A percentile compares a stretch with the other conserved stretches of the same genome.
Evolutionary conservation across 73 alveolate genomes (phyloP).

Genomic region (Symbiodinium natans): DNA sequence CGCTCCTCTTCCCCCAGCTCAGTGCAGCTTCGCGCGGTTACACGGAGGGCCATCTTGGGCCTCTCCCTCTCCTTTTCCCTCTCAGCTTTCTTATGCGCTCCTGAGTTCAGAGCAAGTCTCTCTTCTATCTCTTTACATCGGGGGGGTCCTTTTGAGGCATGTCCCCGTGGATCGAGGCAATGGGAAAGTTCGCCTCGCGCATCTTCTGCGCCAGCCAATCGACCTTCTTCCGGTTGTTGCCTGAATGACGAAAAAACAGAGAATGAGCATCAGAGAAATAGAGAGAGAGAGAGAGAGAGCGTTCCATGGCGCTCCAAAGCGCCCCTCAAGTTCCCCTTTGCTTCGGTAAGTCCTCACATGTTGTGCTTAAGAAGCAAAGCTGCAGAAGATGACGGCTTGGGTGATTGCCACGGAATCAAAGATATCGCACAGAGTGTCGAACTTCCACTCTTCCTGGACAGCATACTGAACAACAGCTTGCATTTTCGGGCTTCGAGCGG

Average conservation of each 20-base stretch:
- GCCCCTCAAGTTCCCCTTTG: too few species aligned
- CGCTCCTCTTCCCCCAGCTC: conserved; percentile 92
- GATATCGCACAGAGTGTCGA: conserved; percentile 98
- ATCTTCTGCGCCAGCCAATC: conserved; percentile 99
- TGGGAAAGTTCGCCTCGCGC: conserved; percentile 98
- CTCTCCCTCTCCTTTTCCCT: background rate
- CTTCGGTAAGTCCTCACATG: too few species aligned
- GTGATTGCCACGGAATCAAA: conserved; percentile 98
- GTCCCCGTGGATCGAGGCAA: conserved; percentile 98
- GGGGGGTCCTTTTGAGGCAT: conserved; percentile 98
- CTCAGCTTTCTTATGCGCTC: background rate
- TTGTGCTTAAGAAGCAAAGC: too few species aligned
- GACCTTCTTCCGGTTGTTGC: conserved; percentile 97
- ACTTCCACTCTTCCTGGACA: conserved; percentile 96
- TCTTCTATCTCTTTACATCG: too few species aligned
- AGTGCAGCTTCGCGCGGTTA: background rate
- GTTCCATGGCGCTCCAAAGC: too few species aligned
- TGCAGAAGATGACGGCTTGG: conserved; percentile 98
- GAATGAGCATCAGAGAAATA: too few species aligned
- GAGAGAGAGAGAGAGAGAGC: too few species aligned
- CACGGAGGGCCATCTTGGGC: background rate
- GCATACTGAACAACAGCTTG: too few species aligned
- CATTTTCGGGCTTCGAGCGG: background rate
- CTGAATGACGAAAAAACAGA: too few species aligned
- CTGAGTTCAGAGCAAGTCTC: too few species aligned